These are phyloP conservation scores for Fusarium tricinctum DNA, from an alignment of 2,329 filamentous ascomycete species.

Conservation along the genomic window DNA sequence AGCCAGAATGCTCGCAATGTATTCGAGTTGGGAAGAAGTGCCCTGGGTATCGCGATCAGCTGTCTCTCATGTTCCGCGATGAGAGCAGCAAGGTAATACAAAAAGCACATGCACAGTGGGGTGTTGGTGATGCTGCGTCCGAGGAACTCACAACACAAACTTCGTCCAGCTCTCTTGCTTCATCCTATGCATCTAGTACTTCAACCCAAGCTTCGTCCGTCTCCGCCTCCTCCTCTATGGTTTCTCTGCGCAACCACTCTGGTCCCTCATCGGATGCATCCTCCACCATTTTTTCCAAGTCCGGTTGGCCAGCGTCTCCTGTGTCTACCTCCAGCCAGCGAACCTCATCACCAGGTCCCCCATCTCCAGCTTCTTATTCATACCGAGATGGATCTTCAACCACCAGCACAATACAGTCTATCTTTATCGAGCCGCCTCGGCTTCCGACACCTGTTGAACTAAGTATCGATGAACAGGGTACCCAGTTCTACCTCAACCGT, in stretches of 20 bases:
- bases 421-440: constrained; percentile 23
- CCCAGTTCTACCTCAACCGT: constrained; percentile 66
- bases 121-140: constrained; percentile 48
- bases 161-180: constrained; percentile 47
- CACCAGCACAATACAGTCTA: not conserved
- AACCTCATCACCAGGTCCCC: constrained; percentile 34
- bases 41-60: constrained; percentile 74
- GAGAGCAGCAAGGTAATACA: constrained; percentile 73
- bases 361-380: constrained; percentile 37
- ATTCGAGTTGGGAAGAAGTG: constrained; percentile 71
- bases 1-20: constrained; percentile 74
- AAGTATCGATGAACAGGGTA: constrained; percentile 62
- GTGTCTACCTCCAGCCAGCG: constrained; percentile 29
- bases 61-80: constrained; percentile 76
- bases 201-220: constrained; percentile 35
- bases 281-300: constrained; percentile 31
- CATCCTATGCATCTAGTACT: constrained; percentile 39
- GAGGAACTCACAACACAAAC: constrained; percentile 32
- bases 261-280: constrained; percentile 31
- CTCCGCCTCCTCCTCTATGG: constrained; percentile 26
- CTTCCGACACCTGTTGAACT: constrained; percentile 55
- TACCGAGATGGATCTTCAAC: constrained; percentile 14
- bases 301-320: constrained; percentile 45
- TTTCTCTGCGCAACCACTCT: constrained; percentile 29
- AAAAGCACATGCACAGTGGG: constrained; percentile 69